Conservation (phyloP, 1,284 basidiomycete species). For the Ceratobasidium sp. region DNA sequence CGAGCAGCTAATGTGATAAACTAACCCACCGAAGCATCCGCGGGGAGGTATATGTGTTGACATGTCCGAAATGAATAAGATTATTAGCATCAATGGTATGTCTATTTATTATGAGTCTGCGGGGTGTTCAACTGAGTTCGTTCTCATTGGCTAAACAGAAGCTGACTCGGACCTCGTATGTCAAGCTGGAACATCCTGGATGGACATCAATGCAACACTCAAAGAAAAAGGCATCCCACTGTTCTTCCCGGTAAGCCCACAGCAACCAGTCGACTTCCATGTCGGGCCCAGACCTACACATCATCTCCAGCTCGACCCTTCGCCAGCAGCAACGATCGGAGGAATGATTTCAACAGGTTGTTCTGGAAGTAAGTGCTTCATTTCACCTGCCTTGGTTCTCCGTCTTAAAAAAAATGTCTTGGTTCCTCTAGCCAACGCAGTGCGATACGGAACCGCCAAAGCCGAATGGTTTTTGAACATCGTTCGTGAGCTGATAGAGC, state of each 20-base stretch:
- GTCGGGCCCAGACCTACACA: background rate
- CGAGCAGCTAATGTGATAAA: background rate
- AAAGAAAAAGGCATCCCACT: slow-evolving; percentile 76
- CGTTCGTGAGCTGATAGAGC: slow-evolving; percentile 57
- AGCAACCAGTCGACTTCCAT: background rate
- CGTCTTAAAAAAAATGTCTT: background rate
- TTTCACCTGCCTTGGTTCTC: background rate
- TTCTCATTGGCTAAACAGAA: slow-evolving; percentile 57
- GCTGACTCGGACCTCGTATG: slow-evolving; percentile 83
- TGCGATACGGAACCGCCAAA: slow-evolving; percentile 87
- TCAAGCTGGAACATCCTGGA: slow-evolving; percentile 87
- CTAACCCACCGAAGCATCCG: slow-evolving; percentile 45
- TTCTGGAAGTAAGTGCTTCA: slow-evolving; percentile 69
- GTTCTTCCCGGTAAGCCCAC: slow-evolving; percentile 82
- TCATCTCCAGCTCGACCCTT: slow-evolving; percentile 73
- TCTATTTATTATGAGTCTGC: slow-evolving; percentile 43
- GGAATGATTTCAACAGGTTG: slow-evolving; percentile 92
- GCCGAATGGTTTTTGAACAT: slow-evolving; percentile 86
- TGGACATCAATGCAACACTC: slow-evolving; percentile 83
- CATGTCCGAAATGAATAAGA: slow-evolving; percentile 84
- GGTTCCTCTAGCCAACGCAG: slow-evolving; percentile 77
- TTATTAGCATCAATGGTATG: slow-evolving; percentile 78
- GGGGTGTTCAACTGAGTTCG: background rate
- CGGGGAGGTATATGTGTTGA: slow-evolving; percentile 86
- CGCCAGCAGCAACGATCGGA: slow-evolving; percentile 83